Conservation (phyloP, 2,329 filamentous ascomycete genomes). For the Penicillium sp. region DNA sequence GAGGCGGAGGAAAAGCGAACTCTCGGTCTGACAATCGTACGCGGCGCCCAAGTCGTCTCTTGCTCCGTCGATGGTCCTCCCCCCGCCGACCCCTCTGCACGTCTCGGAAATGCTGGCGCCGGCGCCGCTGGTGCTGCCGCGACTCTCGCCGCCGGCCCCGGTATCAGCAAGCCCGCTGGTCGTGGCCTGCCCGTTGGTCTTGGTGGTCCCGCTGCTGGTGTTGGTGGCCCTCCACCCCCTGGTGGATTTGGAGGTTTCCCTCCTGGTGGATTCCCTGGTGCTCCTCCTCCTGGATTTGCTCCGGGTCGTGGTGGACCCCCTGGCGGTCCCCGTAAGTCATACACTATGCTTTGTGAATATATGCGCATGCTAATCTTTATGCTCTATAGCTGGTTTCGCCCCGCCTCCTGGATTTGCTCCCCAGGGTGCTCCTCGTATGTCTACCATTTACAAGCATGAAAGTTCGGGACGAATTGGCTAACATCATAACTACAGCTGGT, state of each 20-base stretch:
- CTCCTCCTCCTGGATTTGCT: conserved; percentile 54
- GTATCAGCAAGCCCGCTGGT: conserved; percentile 88
- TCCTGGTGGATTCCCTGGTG: conserved; percentile 59
- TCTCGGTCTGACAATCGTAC: conserved; percentile 91
- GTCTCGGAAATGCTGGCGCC: conserved; percentile 77
- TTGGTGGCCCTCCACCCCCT: conserved; percentile 76
- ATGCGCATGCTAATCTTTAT: conserved; percentile 21
- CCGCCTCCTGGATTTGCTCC: conserved; percentile 54
- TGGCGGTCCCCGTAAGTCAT: conserved; percentile 56
- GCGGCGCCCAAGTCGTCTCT: conserved; percentile 92
- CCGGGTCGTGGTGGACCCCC: conserved; percentile 54
- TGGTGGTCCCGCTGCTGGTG: conserved; percentile 84
- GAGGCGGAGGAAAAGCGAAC: conserved; percentile 97
- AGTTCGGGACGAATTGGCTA: conserved; percentile 31
- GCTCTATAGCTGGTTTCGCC: conserved; percentile 48
- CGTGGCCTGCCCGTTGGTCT: conserved; percentile 82
- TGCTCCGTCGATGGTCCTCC: conserved; percentile 95
- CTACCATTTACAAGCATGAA: conserved; percentile 13
- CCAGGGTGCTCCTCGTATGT: conserved; percentile 52
- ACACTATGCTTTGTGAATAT: conserved; percentile 9
- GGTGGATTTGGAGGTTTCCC: conserved; percentile 57
- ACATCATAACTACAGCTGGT: conserved; percentile 49
- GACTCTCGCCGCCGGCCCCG: conserved; percentile 79
- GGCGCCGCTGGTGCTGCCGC: conserved; percentile 62
- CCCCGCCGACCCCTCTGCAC: conserved; percentile 86